Base-by-base conservation (phyloP, 345 rosid genomes). In the Rhizophora mangle region DNA sequence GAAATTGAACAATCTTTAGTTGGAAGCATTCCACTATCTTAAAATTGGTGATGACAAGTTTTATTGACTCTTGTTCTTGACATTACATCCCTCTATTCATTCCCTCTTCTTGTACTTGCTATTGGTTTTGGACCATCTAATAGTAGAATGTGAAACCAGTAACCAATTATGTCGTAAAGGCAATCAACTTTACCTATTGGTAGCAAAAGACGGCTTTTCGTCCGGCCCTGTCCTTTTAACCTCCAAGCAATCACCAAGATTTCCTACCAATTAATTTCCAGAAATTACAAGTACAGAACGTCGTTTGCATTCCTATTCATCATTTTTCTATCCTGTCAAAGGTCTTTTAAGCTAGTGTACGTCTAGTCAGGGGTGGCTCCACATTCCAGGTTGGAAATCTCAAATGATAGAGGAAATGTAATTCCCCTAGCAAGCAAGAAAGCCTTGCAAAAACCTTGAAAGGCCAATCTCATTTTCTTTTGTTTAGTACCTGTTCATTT, bases 331-430 rank as follows among this genome's bases (percentile, higher is more conserved):
- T 18, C 11, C 18, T 39, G 53, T 39, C 32, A 3, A 63, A 29
- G 47, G 11, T 26, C 65, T 63, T 37, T 24, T 3, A 63, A 22
- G 37, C 4, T 15, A 39, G 65, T 39, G 18, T 63, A 5, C 8
- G 52, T 26, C 65, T 15, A 62, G 31, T 37, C 53, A 62, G 13
- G 30, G 9, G 10, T 46, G 65, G 65, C 21, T 63, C 53, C 65
- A 24, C 27, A 15, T 22, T 6, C 6, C 29, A 22, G 22, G 19
- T 62, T 37, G 65, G 47, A 62, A 37, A 62, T 27, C 31, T 24
- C 8, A 37, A 37, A n/a, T 39, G 49, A 9, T n/a, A 2, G 29
- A 24, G 37, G 65, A 29, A 11, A 59, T 6, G 32, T 6, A 29
- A 26, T 11, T 11, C 60, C 7, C 6, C 60, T 43, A 1, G 16